phyloP scores from a whole-genome alignment of 192 early-diverging fungal genomes.

The Borealophlyctis nickersoniae region DNA sequence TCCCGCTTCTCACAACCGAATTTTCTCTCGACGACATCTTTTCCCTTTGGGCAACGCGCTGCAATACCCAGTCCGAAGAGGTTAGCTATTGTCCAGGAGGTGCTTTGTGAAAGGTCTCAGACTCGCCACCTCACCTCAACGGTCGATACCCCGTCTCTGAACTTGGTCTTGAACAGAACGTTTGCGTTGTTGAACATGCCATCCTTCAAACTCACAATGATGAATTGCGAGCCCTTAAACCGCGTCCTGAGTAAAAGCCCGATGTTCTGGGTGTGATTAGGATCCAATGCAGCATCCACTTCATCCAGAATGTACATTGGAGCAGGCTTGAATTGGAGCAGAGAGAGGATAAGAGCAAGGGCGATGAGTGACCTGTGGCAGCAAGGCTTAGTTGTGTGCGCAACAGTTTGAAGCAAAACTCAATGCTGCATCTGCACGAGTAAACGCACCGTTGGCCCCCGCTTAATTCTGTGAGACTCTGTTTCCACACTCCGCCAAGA shows the following conservation, averaged over 20 bases:
- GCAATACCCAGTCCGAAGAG: no score
- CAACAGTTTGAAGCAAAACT: background rate
- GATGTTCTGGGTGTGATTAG: conserved; percentile 98
- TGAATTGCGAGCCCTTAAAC: conserved; percentile 96
- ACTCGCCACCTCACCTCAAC: conserved; percentile 73
- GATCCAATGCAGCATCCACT: conserved; percentile 96
- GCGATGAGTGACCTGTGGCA: conserved; percentile 82
- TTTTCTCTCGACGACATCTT: no score
- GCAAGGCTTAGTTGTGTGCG: no score
- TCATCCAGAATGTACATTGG: conserved; percentile 99
- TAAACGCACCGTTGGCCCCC: conserved; percentile 82
- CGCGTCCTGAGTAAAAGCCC: conserved; percentile 86
- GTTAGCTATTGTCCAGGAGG: no score
- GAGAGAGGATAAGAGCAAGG: conserved; percentile 89
- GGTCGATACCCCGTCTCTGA: conserved; percentile 90
- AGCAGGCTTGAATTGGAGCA: conserved; percentile 97
- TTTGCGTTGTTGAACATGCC: conserved; percentile 99
- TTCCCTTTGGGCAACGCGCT: no score
- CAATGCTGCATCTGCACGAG: background rate
- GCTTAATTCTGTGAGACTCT: conserved; percentile 91
- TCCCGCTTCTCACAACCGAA: no score
- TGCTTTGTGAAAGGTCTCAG: no score
- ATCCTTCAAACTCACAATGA: conserved; percentile 97
- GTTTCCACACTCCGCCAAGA: conserved; percentile 96
- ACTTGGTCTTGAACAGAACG: conserved; percentile 89